Evolutionary conservation across 805 yeast species (phyloP), one percentile per base, ranked within the genome.

Genomic region (Teunomyces panamensis): DNA sequence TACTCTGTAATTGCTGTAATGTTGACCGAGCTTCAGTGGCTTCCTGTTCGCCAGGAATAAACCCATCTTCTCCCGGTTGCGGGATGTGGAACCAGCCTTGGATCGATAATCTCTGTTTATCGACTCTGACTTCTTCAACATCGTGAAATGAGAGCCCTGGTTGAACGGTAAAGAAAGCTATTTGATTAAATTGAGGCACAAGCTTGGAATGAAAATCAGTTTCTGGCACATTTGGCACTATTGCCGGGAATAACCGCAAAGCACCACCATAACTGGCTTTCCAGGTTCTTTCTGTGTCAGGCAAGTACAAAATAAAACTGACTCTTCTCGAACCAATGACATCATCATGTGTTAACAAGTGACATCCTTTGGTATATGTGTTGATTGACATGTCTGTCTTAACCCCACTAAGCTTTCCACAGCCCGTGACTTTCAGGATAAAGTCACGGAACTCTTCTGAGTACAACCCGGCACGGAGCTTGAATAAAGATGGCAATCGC

Each of bases 51-150:
- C 95, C 96, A 32, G 80, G 81, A 14, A 83, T 77, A 59, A 66
- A 92, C 0, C 97, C 98, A 30, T 79, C 83, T 67, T 94, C 99
- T 8, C 96, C 97, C 9, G 71, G 71, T 63, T 94, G 98, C 3
- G 99, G 99, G 45, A 91, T 88, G 65, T 94, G 99, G 63, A 92
- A 95, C 99, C 99, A 95, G 1, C 99, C 99, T 60, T 94, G 97
- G 50, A 94, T 89, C 0, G 96, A 88, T 30, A 94, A 71, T 60
- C 99, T 78, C 53, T 90, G 96, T 61, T 85, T 88, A 60, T 91
- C 96, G 1, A 84, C 96, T 51, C 85, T 79, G 1, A 95, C 99
- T 65, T 94, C 99, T 68, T 95, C 98, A 9, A 94, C 99, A 58
- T 95, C 99, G 65, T 94, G 99, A 77, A 94, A 94, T 1, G 96